Evolutionary conservation across 352 stramenopile species (phyloP).

Genomic region (Pythium scleroteichum): DNA sequence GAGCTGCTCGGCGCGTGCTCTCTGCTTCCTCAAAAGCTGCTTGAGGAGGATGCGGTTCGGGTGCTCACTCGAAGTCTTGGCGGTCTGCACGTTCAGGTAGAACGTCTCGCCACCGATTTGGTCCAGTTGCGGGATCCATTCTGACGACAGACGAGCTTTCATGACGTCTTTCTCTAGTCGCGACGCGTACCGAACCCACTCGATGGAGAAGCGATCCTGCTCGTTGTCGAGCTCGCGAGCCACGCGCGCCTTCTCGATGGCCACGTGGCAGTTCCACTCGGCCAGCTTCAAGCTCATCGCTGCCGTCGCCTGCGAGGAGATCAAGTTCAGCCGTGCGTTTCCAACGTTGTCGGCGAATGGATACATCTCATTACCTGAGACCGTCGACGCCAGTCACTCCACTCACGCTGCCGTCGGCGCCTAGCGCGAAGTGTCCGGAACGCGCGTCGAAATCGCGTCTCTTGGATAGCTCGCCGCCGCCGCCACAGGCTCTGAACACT

Average conservation of each 20-base stretch:
- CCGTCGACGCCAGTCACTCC: constrained; percentile 13
- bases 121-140: constrained; percentile 53
- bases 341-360: no score
- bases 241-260: constrained; percentile 29
- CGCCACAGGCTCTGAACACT: constrained; percentile 34
- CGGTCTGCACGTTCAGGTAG: constrained; percentile 43
- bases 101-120: constrained; percentile 37
- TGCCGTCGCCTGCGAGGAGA: constrained; percentile 2
- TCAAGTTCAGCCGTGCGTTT: no score
- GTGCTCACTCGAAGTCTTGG: constrained; percentile 35
- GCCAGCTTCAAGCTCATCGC: constrained; percentile 17
- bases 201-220: constrained; percentile 20
- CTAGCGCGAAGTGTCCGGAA: constrained; percentile 11
- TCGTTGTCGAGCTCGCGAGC: constrained; percentile 31
- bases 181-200: constrained; percentile 42
- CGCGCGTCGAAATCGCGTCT: constrained; percentile 2
- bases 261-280: constrained; percentile 37
- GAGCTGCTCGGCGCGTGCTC: constrained; percentile 28
- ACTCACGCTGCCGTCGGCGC: constrained; percentile 14
- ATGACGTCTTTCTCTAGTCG: constrained; percentile 42
- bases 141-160: constrained; percentile 31
- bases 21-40: constrained; percentile 37
- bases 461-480: constrained; percentile 6
- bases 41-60: constrained; percentile 36
- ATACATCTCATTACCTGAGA: constrained; percentile 7